Conservation (phyloP, 2,329 filamentous ascomycete genomes). For the Ophiocordyceps camponoti-rufipedis region DNA sequence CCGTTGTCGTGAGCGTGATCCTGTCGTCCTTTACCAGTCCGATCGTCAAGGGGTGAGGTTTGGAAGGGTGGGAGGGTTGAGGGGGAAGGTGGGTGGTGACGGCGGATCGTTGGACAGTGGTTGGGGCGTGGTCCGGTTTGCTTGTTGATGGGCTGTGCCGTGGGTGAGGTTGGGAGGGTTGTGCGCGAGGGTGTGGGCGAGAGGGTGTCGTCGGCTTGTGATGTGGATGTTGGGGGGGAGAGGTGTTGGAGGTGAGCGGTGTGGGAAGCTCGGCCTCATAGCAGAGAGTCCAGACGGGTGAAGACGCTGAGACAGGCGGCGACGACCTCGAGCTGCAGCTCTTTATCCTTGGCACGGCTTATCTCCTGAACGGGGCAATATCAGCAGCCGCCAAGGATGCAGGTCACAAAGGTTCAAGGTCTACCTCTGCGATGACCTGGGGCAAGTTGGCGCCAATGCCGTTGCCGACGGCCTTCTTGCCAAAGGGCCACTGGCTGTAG, state of each 20-base stretch:
- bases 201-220: too few species aligned
- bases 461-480: conserved; percentile 56
- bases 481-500: conserved; percentile 96
- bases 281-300: conserved; percentile 85
- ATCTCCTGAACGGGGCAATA: conserved; percentile 38
- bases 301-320: conserved; percentile 95
- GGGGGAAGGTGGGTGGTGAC: neutral
- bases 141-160: too few species aligned
- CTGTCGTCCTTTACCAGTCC: neutral
- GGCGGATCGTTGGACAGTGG: too few species aligned
- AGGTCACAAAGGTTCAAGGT: conserved; percentile 3
- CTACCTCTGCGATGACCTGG: conserved; percentile 61
- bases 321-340: conserved; percentile 91
- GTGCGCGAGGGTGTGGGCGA: too few species aligned
- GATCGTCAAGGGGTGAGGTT: neutral
- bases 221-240: too few species aligned
- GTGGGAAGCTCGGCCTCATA: conserved; percentile 31
- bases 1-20: neutral
- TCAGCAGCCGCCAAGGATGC: neutral
- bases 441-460: conserved; percentile 87
- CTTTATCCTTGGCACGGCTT: conserved; percentile 73
- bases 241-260: too few species aligned
- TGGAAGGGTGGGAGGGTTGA: neutral
- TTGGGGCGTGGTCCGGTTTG: too few species aligned
- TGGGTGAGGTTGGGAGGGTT: too few species aligned